phyloP scores from a whole-genome alignment of 768 basidiomycete genomes.

The Strobilomyces confusus region DNA sequence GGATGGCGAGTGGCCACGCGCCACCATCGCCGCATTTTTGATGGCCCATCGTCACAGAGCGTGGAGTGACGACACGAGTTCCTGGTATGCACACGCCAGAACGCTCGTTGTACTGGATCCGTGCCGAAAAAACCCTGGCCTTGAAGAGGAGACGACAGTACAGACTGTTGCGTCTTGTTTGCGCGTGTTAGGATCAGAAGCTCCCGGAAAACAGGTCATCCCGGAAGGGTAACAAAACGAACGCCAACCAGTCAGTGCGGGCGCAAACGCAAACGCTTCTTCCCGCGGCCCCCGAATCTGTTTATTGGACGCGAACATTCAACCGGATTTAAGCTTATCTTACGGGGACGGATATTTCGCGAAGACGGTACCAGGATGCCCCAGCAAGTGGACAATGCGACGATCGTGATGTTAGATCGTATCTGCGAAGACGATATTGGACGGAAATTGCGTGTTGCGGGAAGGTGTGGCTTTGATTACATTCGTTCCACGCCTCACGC shows the following conservation, averaged over 20 bases:
- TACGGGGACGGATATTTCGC: background rate
- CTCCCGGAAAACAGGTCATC: conserved; percentile 19
- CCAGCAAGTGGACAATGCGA: conserved; percentile 46
- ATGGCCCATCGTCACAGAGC: conserved; percentile 7
- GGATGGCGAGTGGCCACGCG: conserved; percentile 8
- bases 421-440: conserved; percentile 39
- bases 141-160: background rate
- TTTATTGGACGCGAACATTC: background rate
- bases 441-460: conserved; percentile 55
- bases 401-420: conserved; percentile 39
- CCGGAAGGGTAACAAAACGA: conserved; percentile 14
- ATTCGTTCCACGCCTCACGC: conserved; percentile 14
- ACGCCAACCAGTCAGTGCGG: background rate
- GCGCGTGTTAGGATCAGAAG: conserved; percentile 29
- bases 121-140: background rate
- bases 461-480: conserved; percentile 41
- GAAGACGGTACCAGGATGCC: conserved; percentile 35
- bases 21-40: conserved; percentile 20
- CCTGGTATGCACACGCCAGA: conserved; percentile 4
- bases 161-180: conserved; percentile 17
- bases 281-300: background rate
- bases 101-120: background rate
- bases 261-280: background rate
- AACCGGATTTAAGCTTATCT: conserved; percentile 6
- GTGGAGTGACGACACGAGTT: conserved; percentile 17